Evolutionary conservation across 352 stramenopile species (phyloP).

Genomic region (Pythium chondricola): DNA sequence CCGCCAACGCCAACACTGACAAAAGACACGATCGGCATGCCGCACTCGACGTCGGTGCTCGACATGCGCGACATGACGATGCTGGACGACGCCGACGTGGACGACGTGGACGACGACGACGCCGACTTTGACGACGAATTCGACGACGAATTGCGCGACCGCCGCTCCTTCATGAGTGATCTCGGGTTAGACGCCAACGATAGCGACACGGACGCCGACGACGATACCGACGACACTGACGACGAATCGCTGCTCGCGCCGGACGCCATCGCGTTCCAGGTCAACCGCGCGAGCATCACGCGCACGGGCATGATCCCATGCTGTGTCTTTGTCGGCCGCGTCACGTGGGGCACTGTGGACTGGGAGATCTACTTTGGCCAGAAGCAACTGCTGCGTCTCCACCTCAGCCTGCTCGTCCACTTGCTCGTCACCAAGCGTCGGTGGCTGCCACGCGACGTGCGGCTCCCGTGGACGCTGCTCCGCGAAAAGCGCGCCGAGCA

Average conservation of each 20-base stretch:
- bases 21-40: not conserved
- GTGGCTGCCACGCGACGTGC: slow-evolving; percentile 29
- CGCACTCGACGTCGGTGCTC: slow-evolving; percentile 7
- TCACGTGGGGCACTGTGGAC: slow-evolving; percentile 67
- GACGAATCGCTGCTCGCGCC: slow-evolving; percentile 50
- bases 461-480: slow-evolving; percentile 74
- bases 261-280: slow-evolving; percentile 67
- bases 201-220: slow-evolving; percentile 27
- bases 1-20: no score
- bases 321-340: slow-evolving; percentile 76
- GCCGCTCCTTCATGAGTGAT: slow-evolving; percentile 20
- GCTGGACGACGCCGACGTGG: slow-evolving; percentile 17
- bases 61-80: slow-evolving; percentile 24
- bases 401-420: slow-evolving; percentile 53
- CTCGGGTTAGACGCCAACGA: slow-evolving; percentile 11
- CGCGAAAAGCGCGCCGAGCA: slow-evolving; percentile 75
- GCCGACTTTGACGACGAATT: slow-evolving; percentile 28
- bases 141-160: slow-evolving; percentile 26
- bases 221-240: slow-evolving; percentile 31
- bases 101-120: slow-evolving; percentile 12
- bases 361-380: slow-evolving; percentile 86
- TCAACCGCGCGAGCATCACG: slow-evolving; percentile 66
- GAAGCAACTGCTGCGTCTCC: slow-evolving; percentile 76
- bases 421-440: slow-evolving; percentile 43
- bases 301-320: slow-evolving; percentile 64